Percentiles rank a stretch among this genome's conserved stretches.
phyloP scores from a whole-genome alignment of 202 grass and related monocot species.

The Musa balbisiana region DNA sequence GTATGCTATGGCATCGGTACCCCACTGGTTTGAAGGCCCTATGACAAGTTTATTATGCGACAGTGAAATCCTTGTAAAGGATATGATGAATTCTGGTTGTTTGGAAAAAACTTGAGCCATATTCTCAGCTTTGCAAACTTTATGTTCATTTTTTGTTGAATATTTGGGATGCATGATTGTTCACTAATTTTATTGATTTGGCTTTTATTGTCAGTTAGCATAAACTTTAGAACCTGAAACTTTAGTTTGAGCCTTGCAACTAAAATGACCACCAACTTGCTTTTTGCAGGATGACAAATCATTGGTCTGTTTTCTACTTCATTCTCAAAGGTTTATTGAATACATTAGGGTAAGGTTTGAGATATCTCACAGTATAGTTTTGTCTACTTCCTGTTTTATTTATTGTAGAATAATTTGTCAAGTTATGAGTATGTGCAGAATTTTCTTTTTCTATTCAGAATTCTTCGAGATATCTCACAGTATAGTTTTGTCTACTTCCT shows the following conservation, averaged over 20 bases:
- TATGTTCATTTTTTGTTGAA: background rate
- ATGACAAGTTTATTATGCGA: no score
- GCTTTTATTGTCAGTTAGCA: slow-evolving; percentile 5
- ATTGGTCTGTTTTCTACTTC: slow-evolving; percentile 88
- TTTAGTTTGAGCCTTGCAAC: background rate
- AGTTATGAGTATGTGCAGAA: no score
- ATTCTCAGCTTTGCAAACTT: background rate
- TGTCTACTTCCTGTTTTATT: background rate
- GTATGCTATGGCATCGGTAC: no score
- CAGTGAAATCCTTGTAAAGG: background rate
- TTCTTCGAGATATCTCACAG: background rate
- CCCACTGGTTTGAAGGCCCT: no score
- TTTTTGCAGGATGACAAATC: slow-evolving; percentile 74
- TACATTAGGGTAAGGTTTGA: slow-evolving; percentile 69
- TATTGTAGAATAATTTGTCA: background rate
- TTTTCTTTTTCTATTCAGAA: no score
- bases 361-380: background rate
- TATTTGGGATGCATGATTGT: background rate
- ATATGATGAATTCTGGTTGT: background rate
- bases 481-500: background rate
- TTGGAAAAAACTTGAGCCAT: background rate
- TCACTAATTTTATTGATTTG: background rate
- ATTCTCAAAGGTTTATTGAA: slow-evolving; percentile 95
- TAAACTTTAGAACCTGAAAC: slow-evolving; percentile 10
- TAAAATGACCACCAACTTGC: slow-evolving; percentile 23